Base-by-base conservation (phyloP, 306 rosid species). In the Cicer yamashitae region DNA sequence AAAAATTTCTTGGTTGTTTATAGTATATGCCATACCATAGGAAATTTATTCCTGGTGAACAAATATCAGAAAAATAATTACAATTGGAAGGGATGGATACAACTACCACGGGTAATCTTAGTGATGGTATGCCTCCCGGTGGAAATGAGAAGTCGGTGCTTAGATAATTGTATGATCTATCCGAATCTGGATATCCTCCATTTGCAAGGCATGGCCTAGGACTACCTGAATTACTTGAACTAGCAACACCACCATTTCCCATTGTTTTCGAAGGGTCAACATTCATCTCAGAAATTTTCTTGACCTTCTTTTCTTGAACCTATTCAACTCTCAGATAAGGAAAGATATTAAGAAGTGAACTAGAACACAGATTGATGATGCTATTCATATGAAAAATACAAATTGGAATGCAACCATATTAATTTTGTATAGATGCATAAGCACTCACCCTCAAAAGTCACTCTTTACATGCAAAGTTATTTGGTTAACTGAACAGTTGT, bases 231-330 rank as follows among this genome's bases (percentile, higher is more conserved):
- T 76, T 89, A 84, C 97, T 91, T 56, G 99, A 96, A 81, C 97
- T 88, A 77, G 91, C 93, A 77, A 87, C 60, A 77, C 82, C 57
- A 47, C 98, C 98, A 89, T 92, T 96, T 80, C 92, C 97, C 77
- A 86, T 76, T 58, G 85, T 75, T 85, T 88, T 94, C 2, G 91
- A 85, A 74, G 92, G 82, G 74, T 91, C 98, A 70, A 90, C 77
- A 86, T 96, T 92, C 91, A 90, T 89, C 67, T 86, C 94, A 75
- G 96, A 86, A 52, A 96, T 80, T 88, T 90, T 96, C 91, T 90
- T 92, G 73, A 96, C 86, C 87, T 91, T 92, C 93, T 92, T 96
- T 85, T 96, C 98, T 87, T 96, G 97, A 78, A 92, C 96, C 99
- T 92, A 87, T 77, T 70, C 71, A 77, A 67, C 59, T 66, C 82